Conservation (phyloP, 140 eudicot genomes). For the Flaveria floridana region DNA sequence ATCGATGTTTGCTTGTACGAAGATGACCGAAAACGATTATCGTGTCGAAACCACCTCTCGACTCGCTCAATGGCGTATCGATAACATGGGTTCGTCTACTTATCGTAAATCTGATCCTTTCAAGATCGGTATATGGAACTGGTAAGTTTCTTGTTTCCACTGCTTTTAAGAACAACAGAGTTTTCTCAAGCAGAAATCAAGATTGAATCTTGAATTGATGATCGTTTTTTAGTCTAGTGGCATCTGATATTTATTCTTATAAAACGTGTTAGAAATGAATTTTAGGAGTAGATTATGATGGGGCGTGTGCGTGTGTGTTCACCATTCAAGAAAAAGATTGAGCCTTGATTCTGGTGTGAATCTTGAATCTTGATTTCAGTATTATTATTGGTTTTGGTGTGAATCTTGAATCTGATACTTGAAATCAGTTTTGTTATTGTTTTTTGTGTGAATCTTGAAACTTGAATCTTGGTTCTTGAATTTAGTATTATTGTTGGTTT, state of each 20-base stretch:
- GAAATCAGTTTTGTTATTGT: not conserved
- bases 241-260: no score
- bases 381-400: no score
- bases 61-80: conserved; percentile 92
- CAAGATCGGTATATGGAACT: conserved; percentile 91
- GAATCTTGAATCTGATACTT: no score
- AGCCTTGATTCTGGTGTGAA: no score
- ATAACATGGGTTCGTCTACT: conserved; percentile 58
- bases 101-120: conserved; percentile 88
- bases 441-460: not conserved
- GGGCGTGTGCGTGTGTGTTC: no score
- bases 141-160: conserved; percentile 38
- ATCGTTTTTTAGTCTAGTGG: no score
- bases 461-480: no score
- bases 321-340: no score
- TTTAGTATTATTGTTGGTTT: no score
- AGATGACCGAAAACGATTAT: conserved; percentile 78
- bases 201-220: not conserved
- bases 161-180: not conserved
- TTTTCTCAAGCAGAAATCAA: not conserved
- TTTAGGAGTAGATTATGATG: no score
- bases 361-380: no score
- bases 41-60: conserved; percentile 65
- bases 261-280: no score
- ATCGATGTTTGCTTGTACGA: conserved; percentile 38